Evolutionary conservation across 441 rosid genomes (phyloP).

Genomic region (Manihot esculenta): DNA sequence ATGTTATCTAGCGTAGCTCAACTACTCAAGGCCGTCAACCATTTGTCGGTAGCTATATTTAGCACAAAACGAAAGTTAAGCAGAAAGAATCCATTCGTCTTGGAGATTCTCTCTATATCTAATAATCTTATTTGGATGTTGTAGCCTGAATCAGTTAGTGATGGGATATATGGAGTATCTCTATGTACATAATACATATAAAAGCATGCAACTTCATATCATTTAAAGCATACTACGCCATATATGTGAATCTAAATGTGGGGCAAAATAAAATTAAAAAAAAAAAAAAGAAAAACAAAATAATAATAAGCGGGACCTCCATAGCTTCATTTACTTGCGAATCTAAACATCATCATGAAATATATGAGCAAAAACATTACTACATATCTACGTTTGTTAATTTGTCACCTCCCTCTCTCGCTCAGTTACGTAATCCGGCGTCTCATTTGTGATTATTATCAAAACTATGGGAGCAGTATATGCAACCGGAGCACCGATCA

Average conservation of each 20-base stretch:
- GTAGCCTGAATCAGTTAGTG: not conserved
- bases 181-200: slow-evolving; percentile 5
- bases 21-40: too few species aligned
- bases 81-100: not conserved
- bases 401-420: too few species aligned
- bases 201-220: slow-evolving; percentile 9
- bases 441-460: not conserved
- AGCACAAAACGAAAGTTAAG: too few species aligned
- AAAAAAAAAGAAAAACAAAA: not conserved
- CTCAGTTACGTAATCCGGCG: not conserved
- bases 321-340: slow-evolving; percentile 48
- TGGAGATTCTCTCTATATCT: not conserved
- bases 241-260: slow-evolving; percentile 15
- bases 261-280: slow-evolving; percentile 41
- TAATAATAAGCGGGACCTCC: slow-evolving; percentile 48
- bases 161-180: not conserved
- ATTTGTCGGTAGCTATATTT: too few species aligned
- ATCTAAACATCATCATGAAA: slow-evolving; percentile 73
- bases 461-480: not conserved
- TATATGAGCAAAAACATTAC: slow-evolving; percentile 57
- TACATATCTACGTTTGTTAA: slow-evolving; percentile 24
- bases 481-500: slow-evolving; percentile 8
- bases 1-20: too few species aligned
- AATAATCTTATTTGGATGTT: too few species aligned
- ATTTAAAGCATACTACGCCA: slow-evolving; percentile 21